Evolutionary conservation across 805 yeast genomes (phyloP).

Genomic region (Vanderwaltozyma polyspora): DNA sequence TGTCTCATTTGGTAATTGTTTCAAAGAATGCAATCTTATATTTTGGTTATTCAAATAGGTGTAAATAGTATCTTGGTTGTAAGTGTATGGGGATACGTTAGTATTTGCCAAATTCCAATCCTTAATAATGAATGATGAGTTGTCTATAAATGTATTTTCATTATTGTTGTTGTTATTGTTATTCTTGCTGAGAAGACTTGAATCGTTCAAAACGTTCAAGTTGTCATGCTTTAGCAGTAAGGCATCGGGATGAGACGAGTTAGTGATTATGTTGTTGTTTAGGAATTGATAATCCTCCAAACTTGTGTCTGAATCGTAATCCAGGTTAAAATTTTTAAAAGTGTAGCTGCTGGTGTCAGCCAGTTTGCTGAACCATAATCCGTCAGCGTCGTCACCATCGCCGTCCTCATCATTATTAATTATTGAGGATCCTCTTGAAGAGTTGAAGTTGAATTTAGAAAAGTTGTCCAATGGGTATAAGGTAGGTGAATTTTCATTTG

Average conservation of each 20-base stretch:
- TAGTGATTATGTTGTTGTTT: too few relatives aligned
- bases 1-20: conserved; percentile 6
- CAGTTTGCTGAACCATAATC: conserved; percentile 1
- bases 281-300: conserved; percentile 6
- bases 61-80: not conserved
- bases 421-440: not conserved
- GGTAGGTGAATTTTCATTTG: conserved; percentile 38
- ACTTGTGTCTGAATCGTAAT: conserved; percentile 14
- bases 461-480: conserved; percentile 8
- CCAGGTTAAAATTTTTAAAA: conserved; percentile 7
- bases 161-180: too few relatives aligned
- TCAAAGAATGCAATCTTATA: conserved; percentile 11
- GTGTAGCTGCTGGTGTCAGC: conserved; percentile 1
- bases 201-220: too few relatives aligned
- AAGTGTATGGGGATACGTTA: not conserved
- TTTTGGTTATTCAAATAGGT: conserved; percentile 4
- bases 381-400: conserved; percentile 2
- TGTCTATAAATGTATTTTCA: too few relatives aligned
- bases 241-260: too few relatives aligned
- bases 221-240: too few relatives aligned
- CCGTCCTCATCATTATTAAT: not conserved
- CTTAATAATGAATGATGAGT: too few relatives aligned
- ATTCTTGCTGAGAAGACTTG: too few relatives aligned
- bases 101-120: too few relatives aligned
- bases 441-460: not conserved